phyloP scores from a whole-genome alignment of 805 yeast species.

The Candida easanensis region DNA sequence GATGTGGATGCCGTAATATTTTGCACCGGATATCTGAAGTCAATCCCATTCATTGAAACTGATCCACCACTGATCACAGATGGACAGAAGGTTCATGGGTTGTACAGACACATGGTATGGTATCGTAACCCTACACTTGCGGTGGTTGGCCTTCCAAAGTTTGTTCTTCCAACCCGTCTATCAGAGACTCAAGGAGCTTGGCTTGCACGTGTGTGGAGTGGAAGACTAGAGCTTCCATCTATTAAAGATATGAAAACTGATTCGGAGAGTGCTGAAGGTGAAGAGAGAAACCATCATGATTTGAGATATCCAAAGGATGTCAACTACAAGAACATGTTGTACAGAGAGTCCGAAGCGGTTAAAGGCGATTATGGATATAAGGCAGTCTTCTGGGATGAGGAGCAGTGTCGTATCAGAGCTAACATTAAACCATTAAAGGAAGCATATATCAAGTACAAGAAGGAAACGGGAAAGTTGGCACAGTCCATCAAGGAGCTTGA shows the following conservation, averaged over 20 bases:
- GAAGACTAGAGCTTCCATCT: conserved; percentile 50
- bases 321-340: conserved; percentile 49
- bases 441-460: conserved; percentile 39
- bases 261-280: conserved; percentile 44
- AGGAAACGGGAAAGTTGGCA: conserved; percentile 38
- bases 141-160: conserved; percentile 58
- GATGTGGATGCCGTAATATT: conserved; percentile 59
- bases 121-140: conserved; percentile 61
- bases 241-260: conserved; percentile 43
- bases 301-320: conserved; percentile 57
- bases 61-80: conserved; percentile 35
- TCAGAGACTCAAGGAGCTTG: conserved; percentile 65
- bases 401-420: conserved; percentile 41
- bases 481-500: conserved; percentile 37
- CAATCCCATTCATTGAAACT: conserved; percentile 56
- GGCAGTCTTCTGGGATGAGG: conserved; percentile 53
- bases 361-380: conserved; percentile 42
- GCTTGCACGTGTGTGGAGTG: conserved; percentile 59
- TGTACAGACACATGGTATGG: conserved; percentile 60
- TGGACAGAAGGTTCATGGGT: conserved; percentile 46
- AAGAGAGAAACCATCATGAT: conserved; percentile 48
- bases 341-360: conserved; percentile 34
- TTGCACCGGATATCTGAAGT: conserved; percentile 74
- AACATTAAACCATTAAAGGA: conserved; percentile 43
- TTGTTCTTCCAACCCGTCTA: conserved; percentile 59